phyloP scores from a whole-genome alignment of 2,329 filamentous ascomycete genomes.

The Fusarium oligoseptatum region DNA sequence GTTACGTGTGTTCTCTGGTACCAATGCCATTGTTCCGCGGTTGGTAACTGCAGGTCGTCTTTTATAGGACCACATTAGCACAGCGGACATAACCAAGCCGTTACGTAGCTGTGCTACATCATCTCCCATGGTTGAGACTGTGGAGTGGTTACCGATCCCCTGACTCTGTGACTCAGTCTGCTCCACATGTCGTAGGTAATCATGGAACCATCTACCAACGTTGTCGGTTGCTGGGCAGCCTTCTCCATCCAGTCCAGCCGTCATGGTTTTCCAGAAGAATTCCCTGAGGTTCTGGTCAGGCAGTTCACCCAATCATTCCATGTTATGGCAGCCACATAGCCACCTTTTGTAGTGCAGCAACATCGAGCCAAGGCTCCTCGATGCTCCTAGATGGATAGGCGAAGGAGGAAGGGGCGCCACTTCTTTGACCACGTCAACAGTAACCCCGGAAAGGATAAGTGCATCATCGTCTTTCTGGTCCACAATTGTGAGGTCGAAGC shows the following conservation, averaged over 20 bases:
- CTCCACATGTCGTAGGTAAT: not conserved
- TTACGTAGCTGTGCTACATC: not conserved
- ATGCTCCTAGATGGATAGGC: not conserved
- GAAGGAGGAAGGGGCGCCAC: not conserved
- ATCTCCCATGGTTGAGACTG: not conserved
- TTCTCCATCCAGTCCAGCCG: not conserved
- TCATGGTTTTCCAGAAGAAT: not conserved
- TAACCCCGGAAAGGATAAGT: not conserved
- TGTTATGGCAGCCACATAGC: not conserved
- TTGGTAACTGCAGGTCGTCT: not conserved
- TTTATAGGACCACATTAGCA: not conserved
- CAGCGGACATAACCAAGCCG: not conserved
- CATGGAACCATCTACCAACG: not conserved
- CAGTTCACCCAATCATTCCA: not conserved
- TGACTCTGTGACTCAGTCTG: not conserved
- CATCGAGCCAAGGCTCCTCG: not conserved
- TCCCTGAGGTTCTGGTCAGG: not conserved
- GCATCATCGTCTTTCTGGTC: not conserved
- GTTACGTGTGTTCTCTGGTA: not conserved
- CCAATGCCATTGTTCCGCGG: not conserved
- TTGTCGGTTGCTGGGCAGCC: not conserved
- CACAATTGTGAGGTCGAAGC: not conserved
- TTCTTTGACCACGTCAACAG: not conserved
- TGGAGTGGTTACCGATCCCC: not conserved
- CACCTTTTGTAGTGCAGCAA: not conserved